Percentiles rank a stretch among this genome's conserved stretches.
Evolutionary conservation across 805 yeast genomes (phyloP).

Genomic region (Kodamaea laetipori): DNA sequence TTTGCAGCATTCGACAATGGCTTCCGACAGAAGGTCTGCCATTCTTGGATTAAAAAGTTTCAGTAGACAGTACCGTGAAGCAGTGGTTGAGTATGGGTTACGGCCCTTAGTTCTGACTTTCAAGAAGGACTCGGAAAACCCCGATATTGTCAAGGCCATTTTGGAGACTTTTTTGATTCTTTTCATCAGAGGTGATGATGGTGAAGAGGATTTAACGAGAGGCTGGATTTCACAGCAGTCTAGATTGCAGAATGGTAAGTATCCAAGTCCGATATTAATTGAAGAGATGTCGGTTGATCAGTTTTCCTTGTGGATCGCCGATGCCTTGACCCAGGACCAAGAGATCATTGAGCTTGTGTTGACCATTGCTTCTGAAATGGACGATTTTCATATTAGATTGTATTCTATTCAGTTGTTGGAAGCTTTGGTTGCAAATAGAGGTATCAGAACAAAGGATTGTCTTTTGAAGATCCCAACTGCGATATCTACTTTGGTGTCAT

Average conservation of each 20-base stretch:
- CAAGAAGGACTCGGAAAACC: slow-evolving; percentile 65
- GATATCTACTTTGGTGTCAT: slow-evolving; percentile 68
- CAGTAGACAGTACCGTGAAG: slow-evolving; percentile 84
- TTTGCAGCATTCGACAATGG: slow-evolving; percentile 73
- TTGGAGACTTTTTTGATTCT: slow-evolving; percentile 83
- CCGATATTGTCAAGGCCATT: slow-evolving; percentile 72
- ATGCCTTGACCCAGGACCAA: slow-evolving; percentile 72
- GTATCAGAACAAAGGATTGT: slow-evolving; percentile 70
- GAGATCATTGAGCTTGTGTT: slow-evolving; percentile 31
- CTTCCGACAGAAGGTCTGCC: slow-evolving; percentile 89
- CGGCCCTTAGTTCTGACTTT: slow-evolving; percentile 70
- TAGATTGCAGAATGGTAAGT: slow-evolving; percentile 72
- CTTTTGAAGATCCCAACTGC: slow-evolving; percentile 77
- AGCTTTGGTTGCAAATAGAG: slow-evolving; percentile 77
- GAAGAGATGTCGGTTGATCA: slow-evolving; percentile 69
- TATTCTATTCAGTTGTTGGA: slow-evolving; percentile 85
- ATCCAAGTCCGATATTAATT: slow-evolving; percentile 69
- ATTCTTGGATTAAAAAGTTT: slow-evolving; percentile 86
- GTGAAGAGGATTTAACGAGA: slow-evolving; percentile 61
- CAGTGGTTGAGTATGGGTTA: slow-evolving; percentile 84
- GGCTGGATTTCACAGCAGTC: slow-evolving; percentile 77
- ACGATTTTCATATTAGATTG: slow-evolving; percentile 75
- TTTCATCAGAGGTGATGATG: slow-evolving; percentile 65
- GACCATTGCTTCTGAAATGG: slow-evolving; percentile 48
- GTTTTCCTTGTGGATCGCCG: slow-evolving; percentile 92